A percentile compares a stretch with the other conserved stretches of the same genome.
These are phyloP conservation scores for Elsinoe australis DNA, from an alignment of 2,329 filamentous ascomycete species.

Conservation along the genomic window DNA sequence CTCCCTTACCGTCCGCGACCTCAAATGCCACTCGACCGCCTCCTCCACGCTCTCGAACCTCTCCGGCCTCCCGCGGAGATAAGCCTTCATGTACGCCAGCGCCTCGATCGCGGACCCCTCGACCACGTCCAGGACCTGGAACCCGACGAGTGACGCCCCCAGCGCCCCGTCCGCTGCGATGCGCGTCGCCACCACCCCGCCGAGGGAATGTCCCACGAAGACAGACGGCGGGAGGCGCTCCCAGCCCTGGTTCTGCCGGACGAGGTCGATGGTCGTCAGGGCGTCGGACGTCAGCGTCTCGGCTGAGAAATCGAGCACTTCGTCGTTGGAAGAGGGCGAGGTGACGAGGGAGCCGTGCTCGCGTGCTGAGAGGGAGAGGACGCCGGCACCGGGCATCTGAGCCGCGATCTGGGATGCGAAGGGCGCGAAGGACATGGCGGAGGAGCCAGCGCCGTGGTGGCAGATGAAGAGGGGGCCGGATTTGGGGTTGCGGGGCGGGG, in stretches of 20 bases:
- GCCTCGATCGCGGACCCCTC: constrained; percentile 94
- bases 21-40: constrained; percentile 89
- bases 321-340: constrained; percentile 28
- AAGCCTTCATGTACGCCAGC: constrained; percentile 86
- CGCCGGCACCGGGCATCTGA: constrained; percentile 67
- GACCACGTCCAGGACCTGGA: constrained; percentile 87
- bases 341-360: constrained; percentile 63
- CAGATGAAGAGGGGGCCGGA: constrained; percentile 80
- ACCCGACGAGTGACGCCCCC: constrained; percentile 65
- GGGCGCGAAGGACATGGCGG: constrained; percentile 77
- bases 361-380: constrained; percentile 78
- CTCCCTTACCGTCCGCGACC: constrained; percentile 80
- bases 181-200: constrained; percentile 83
- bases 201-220: constrained; percentile 85
- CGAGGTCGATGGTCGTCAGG: constrained; percentile 58
- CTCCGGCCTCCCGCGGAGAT: constrained; percentile 71
- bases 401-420: constrained; percentile 70
- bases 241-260: constrained; percentile 65
- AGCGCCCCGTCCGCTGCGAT: constrained; percentile 60
- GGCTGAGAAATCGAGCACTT: constrained; percentile 60
- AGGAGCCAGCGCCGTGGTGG: constrained; percentile 92
- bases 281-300: constrained; percentile 67
- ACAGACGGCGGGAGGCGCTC: constrained; percentile 62
- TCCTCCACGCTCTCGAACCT: constrained; percentile 69
- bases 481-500: constrained; percentile 54